These are phyloP conservation scores for Entomortierella chlamydospora DNA, from an alignment of 192 early-diverging fungal species.

Conservation along the genomic window DNA sequence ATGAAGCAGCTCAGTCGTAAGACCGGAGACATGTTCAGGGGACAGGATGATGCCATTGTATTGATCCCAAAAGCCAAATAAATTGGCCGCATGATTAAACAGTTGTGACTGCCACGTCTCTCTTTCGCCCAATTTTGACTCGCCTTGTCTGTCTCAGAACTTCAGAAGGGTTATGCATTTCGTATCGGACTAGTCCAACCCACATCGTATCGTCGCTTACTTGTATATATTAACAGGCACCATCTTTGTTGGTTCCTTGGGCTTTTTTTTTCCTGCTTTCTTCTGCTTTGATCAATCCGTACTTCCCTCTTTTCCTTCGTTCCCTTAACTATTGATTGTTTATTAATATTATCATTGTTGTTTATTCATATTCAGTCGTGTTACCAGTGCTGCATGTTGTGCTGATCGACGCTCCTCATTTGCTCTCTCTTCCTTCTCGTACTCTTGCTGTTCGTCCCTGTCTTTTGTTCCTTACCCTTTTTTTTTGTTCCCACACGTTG, in stretches of 20 bases:
- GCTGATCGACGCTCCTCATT: background rate
- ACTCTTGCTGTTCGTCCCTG: background rate
- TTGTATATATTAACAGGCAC: background rate
- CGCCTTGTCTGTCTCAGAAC: background rate
- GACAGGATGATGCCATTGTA: conserved; percentile 64
- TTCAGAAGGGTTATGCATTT: background rate
- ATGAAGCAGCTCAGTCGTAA: conserved; percentile 67
- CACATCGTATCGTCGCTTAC: background rate
- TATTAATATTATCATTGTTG: too few relatives aligned
- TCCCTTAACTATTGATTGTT: too few relatives aligned
- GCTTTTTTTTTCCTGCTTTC: background rate
- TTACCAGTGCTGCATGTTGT: background rate
- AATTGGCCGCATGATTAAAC: too few relatives aligned
- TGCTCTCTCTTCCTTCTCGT: background rate
- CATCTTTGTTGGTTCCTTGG: background rate
- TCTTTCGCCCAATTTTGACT: conserved; percentile 1
- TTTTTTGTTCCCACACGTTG: background rate
- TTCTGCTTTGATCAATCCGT: background rate
- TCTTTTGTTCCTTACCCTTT: background rate
- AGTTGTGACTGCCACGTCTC: background rate
- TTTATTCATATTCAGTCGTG: background rate
- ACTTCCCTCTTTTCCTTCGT: too few relatives aligned
- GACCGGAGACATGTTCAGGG: conserved; percentile 64
- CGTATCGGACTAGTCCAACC: conserved; percentile 14
- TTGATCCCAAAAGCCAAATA: conserved; percentile 20